phyloP scores from a whole-genome alignment of 1,284 basidiomycete species.

The Phenoliferia sp. region DNA sequence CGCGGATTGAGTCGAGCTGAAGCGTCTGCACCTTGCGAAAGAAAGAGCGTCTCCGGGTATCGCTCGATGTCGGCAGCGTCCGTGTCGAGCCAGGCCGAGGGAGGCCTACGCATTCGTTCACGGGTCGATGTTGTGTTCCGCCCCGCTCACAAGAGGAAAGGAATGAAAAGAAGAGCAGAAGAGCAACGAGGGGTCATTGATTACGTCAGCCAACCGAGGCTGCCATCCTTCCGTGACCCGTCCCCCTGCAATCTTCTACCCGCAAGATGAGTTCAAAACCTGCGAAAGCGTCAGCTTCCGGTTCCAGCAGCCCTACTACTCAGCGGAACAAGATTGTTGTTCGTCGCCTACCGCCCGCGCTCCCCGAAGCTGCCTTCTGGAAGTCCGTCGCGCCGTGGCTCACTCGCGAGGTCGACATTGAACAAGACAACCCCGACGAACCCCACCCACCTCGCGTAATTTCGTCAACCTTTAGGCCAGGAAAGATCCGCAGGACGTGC shows the following conservation, averaged over 20 bases:
- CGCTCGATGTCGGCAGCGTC: constrained; percentile 2
- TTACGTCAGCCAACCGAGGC: too few species aligned
- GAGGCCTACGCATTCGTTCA: too few species aligned
- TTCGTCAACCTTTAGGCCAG: constrained; percentile 56
- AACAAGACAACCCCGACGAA: background rate
- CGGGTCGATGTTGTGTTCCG: too few species aligned
- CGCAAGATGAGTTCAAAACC: background rate
- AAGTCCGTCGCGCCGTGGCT: constrained; percentile 81
- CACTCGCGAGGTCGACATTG: constrained; percentile 71
- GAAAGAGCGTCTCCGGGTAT: constrained; percentile 14
- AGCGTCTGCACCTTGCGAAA: constrained; percentile 3
- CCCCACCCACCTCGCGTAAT: too few species aligned
- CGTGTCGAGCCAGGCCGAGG: constrained; percentile 11
- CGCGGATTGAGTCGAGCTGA: background rate
- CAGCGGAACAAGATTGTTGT: constrained; percentile 66
- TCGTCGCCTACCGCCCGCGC: constrained; percentile 79
- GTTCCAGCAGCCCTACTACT: background rate
- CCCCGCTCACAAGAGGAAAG: too few species aligned
- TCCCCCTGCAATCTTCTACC: background rate
- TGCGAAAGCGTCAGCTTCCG: too few species aligned
- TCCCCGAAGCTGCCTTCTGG: constrained; percentile 93
- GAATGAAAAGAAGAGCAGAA: too few species aligned
- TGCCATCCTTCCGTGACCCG: too few species aligned
- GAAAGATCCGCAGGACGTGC: constrained; percentile 28
- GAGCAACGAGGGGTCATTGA: too few species aligned